Percentiles rank a stretch among this genome's conserved stretches.
Conservation (phyloP, 2,329 filamentous ascomycete species). For the Fusarium staphyleae region DNA sequence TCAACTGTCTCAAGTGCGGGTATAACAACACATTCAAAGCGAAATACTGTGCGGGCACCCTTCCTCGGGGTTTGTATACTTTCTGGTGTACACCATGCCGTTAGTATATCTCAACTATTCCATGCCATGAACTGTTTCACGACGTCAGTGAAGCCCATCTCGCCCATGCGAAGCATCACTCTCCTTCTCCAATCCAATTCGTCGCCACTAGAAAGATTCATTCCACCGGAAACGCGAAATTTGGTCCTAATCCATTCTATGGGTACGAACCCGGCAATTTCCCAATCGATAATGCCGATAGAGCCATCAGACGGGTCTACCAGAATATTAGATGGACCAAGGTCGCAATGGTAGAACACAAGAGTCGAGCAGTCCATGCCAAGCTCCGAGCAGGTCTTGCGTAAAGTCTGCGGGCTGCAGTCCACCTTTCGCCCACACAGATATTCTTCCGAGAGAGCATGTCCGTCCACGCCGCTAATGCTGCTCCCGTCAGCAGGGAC, state of each 20-base stretch:
- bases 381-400: constrained; percentile 21
- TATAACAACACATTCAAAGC: too few relatives aligned
- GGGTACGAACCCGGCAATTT: constrained; percentile 43
- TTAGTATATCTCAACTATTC: too few relatives aligned
- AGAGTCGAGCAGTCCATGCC: constrained; percentile 43
- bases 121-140: not conserved
- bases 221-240: constrained; percentile 35
- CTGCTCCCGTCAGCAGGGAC: not conserved
- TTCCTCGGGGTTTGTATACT: too few relatives aligned
- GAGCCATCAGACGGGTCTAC: constrained; percentile 31
- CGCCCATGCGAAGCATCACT: not conserved
- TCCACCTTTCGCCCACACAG: constrained; percentile 1
- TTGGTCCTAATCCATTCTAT: constrained; percentile 45
- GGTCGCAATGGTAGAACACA: constrained; percentile 43
- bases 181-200: constrained; percentile 7
- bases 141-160: constrained; percentile 7
- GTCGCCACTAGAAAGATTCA: constrained; percentile 5
- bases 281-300: constrained; percentile 45
- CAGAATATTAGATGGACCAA: constrained; percentile 44
- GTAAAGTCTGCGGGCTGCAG: not conserved
- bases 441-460: constrained; percentile 14
- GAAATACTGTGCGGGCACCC: too few relatives aligned
- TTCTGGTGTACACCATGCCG: too few relatives aligned
- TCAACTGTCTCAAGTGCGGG: too few relatives aligned
- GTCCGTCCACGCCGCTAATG: constrained; percentile 31